A percentile compares a stretch with the other conserved stretches of the same genome.
Conservation (phyloP, 441 rosid genomes). For the Viola pubescens region DNA sequence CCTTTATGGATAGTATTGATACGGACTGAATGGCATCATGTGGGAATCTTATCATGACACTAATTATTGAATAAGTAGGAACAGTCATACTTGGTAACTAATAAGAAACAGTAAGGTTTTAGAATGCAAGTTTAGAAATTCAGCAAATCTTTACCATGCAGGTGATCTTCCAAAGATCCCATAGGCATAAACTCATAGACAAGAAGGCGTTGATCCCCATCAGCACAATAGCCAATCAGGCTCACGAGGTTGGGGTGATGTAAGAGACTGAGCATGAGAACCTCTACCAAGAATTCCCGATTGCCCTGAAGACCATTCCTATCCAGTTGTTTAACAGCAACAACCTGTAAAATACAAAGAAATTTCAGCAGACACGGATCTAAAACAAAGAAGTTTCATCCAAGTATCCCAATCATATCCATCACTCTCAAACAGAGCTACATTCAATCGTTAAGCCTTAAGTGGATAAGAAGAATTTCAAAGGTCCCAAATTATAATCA, state of each 20-base stretch:
- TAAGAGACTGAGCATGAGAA: constrained; percentile 97
- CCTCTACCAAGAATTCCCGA: constrained; percentile 96
- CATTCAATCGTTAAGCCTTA: background rate
- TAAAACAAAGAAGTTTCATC: background rate
- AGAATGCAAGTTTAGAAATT: constrained; percentile 1
- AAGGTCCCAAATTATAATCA: background rate
- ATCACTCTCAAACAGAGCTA: background rate
- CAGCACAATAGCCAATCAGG: constrained; percentile 97
- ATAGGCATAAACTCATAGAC: constrained; percentile 95
- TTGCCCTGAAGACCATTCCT: constrained; percentile 97
- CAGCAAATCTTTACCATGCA: constrained; percentile 50
- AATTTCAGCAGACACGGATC: background rate
- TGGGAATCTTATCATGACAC: background rate
- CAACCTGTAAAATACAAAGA: constrained; percentile 42
- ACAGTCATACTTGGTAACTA: too few relatives aligned
- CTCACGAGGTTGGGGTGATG: constrained; percentile 93
- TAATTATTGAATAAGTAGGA: too few relatives aligned
- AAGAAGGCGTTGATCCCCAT: constrained; percentile 96
- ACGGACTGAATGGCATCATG: background rate
- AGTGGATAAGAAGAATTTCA: background rate
- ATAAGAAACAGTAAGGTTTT: background rate
- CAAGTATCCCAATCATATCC: background rate
- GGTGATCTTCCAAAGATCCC: constrained; percentile 97
- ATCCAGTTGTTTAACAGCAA: constrained; percentile 94
- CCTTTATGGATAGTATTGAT: background rate